Base-by-base conservation (phyloP, 73 alveolate species). In the Effrenium voratum region DNA sequence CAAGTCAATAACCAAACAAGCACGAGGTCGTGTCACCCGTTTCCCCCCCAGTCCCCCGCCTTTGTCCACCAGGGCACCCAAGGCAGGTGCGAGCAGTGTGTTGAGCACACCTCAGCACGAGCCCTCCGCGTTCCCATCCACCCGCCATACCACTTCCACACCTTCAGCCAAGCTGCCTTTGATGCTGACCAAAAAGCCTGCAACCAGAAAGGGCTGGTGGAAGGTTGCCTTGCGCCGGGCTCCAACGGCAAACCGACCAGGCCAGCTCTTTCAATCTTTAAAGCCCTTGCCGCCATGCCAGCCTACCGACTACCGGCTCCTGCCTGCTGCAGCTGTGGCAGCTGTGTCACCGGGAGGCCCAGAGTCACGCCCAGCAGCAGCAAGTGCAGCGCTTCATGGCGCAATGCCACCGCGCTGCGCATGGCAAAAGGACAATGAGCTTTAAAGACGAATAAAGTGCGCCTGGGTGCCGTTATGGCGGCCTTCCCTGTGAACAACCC, bases 111-210 rank as follows among this genome's bases (percentile, higher is more conserved):
- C 90, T 79, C 34, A 30, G 45, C 13, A 57, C n/a, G 72, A 30
- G 28, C 28, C 3, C 72, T 30, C 16, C 72, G 3, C 28, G 72
- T 22, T 22, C 68, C 68, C 68, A 55, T 55, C 68, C 12, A 55
- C 12, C 12, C 12, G 12, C 30, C 22, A 22, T 55, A 22, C 22
- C 68, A 15, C 38, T 15, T 79, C 70, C 28, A 59, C 45, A n/a
- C 28, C 3, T 34, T 34, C 0, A 5, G 16, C 82, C 63, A n/a
- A n/a, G n/a, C 24, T 44, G 66, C 95, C 95, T 72, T 87, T 87
- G 70, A 87, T 50, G 50, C 95, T 87, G 81, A 87, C 95, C 85
- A 87, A 34, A 52, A 72, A 38, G 40, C 95, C 95, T 0, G 95
- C 95, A 4, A 87, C 85, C 38, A 87, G 70, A 49, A 59, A 87